These are phyloP conservation scores for Penicillium fuscoglaucum DNA, from an alignment of 2,329 filamentous ascomycete genomes.

Conservation along the genomic window DNA sequence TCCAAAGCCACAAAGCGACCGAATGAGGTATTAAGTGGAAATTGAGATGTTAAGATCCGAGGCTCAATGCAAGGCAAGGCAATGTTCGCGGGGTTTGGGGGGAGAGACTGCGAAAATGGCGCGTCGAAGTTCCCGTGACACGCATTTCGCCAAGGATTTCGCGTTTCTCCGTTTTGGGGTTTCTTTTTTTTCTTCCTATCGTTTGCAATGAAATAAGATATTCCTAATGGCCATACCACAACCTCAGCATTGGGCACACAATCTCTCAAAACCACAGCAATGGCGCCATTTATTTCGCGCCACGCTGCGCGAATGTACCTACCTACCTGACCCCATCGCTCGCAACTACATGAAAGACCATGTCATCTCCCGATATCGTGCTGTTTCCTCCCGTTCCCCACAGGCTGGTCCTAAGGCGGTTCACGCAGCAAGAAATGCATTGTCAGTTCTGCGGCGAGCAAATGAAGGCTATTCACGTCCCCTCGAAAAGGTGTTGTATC, in stretches of 20 bases:
- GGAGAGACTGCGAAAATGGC: conserved; percentile 19
- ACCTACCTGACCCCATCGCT: conserved; percentile 60
- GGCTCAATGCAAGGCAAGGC: conserved; percentile 22
- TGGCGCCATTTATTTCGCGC: conserved; percentile 55
- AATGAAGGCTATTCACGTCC: conserved; percentile 56
- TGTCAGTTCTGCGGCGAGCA: conserved; percentile 52
- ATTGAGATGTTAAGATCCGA: conserved; percentile 11
- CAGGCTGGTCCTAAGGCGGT: conserved; percentile 24
- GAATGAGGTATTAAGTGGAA: conserved; percentile 5
- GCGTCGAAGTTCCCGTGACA: conserved; percentile 29
- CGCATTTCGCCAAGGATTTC: conserved; percentile 27
- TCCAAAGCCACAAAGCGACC: conserved; percentile 12
- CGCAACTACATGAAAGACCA: conserved; percentile 52
- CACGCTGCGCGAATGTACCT: conserved; percentile 59
- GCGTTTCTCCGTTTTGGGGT: conserved; percentile 24
- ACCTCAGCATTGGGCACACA: conserved; percentile 25
- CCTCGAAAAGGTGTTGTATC: conserved; percentile 54
- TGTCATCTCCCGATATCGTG: conserved; percentile 32
- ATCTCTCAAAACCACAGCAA: conserved; percentile 15
- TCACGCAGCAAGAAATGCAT: conserved; percentile 33
- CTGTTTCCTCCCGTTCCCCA: conserved; percentile 19
- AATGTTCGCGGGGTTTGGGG: conserved; percentile 26
- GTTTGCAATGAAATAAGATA: background rate
- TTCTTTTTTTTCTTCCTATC: background rate
- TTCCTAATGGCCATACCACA: conserved; percentile 5